Conservation (phyloP, 441 rosid species). For the Pelargonium citronellum region DNA sequence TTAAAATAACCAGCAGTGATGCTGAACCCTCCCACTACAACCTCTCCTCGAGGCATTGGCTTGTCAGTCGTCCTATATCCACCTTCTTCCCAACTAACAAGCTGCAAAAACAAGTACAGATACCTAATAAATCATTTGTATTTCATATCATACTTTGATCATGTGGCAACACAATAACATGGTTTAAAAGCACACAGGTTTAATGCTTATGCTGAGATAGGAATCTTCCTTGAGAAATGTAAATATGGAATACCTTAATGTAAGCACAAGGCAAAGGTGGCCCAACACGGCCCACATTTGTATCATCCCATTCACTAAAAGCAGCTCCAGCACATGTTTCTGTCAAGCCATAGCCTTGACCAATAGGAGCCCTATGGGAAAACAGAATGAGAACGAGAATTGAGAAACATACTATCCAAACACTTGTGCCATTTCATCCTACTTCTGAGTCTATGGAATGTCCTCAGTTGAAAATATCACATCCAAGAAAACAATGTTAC, state of each 20-base stretch:
- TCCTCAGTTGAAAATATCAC: too few species aligned
- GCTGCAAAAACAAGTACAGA: slow-evolving; percentile 41
- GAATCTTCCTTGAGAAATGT: neutral
- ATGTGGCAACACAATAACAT: neutral
- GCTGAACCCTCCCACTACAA: slow-evolving; percentile 76
- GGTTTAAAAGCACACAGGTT: neutral
- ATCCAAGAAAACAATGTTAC: too few species aligned
- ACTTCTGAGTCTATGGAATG: too few species aligned
- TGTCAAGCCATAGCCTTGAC: slow-evolving; percentile 94
- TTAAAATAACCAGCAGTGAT: slow-evolving; percentile 79
- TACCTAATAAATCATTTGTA: neutral
- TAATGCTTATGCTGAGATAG: slow-evolving; percentile 12
- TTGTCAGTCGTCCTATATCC: slow-evolving; percentile 61
- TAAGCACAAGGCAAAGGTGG: slow-evolving; percentile 83
- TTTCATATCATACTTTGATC: neutral
- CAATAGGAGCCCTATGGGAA: slow-evolving; percentile 60
- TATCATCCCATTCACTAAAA: slow-evolving; percentile 77
- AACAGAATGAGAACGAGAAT: slow-evolving; percentile 12
- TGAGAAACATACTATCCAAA: neutral
- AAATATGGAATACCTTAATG: slow-evolving; percentile 48
- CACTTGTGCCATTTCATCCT: too few species aligned
- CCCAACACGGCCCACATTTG: slow-evolving; percentile 78
- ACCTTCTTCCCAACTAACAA: slow-evolving; percentile 90
- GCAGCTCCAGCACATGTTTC: slow-evolving; percentile 93
- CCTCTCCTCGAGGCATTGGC: slow-evolving; percentile 90